Conservation (phyloP, 2,329 filamentous ascomycete genomes). For the Emmonsiellopsis sp. region DNA sequence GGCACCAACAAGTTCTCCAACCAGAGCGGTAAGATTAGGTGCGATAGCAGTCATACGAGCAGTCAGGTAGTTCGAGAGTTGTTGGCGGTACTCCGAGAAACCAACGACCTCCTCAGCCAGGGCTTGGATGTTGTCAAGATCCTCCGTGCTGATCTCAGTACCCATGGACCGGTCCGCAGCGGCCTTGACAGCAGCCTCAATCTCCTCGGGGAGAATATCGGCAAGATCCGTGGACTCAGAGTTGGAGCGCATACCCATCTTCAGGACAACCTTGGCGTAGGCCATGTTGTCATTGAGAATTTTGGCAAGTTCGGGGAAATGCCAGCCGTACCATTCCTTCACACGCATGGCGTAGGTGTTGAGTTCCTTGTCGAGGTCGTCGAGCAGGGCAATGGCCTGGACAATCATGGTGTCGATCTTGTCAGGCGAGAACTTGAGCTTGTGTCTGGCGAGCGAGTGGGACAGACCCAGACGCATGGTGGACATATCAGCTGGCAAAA, state of each 20-base stretch:
- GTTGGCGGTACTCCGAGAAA: conserved; percentile 81
- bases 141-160: conserved; percentile 87
- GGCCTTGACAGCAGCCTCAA: conserved; percentile 82
- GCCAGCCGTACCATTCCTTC: conserved; percentile 99
- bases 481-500: conserved; percentile 75
- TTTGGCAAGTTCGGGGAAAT: conserved; percentile 96
- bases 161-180: conserved; percentile 98
- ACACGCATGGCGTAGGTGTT: conserved; percentile 99
- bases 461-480: conserved; percentile 95
- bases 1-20: conserved; percentile 89
- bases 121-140: conserved; percentile 84
- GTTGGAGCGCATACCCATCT: conserved; percentile 81
- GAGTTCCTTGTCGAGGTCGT: conserved; percentile 96
- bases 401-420: conserved; percentile 99
- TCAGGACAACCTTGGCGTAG: conserved; percentile 79
- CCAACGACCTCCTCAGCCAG: conserved; percentile 88
- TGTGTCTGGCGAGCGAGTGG: conserved; percentile 92
- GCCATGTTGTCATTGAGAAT: conserved; percentile 96
- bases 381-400: conserved; percentile 85
- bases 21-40: conserved; percentile 85
- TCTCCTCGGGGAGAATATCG: conserved; percentile 89
- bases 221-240: conserved; percentile 68
- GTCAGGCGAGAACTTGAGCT: conserved; percentile 96
- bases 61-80: conserved; percentile 81
- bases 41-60: conserved; percentile 95